A percentile compares a stretch with the other conserved stretches of the same genome.
These are phyloP conservation scores for Phytophthora pseudosyringae DNA, from an alignment of 352 stramenopile species.

Conservation along the genomic window DNA sequence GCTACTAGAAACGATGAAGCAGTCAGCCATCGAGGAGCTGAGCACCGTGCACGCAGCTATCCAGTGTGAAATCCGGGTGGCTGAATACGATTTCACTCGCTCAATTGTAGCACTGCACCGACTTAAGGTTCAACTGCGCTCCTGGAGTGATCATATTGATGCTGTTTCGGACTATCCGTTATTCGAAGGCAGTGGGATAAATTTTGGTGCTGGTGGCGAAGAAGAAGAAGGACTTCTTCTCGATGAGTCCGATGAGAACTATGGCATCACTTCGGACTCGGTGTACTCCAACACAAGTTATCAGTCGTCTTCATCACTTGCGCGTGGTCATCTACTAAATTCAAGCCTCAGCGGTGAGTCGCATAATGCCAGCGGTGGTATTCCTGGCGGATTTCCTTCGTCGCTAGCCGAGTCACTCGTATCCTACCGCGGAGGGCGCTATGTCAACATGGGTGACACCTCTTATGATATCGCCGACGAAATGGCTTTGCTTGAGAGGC, in stretches of 20 bases:
- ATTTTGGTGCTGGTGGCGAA: conserved; percentile 49
- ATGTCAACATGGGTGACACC: conserved; percentile 36
- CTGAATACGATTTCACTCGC: conserved; percentile 81
- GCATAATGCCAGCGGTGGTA: conserved; percentile 6
- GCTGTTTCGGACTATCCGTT: conserved; percentile 78
- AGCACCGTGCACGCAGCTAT: conserved; percentile 70
- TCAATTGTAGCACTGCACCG: conserved; percentile 76
- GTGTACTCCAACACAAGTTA: conserved; percentile 72
- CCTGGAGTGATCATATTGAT: conserved; percentile 86
- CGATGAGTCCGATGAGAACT: conserved; percentile 54
- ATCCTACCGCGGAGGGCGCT: conserved; percentile 36
- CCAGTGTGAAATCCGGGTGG: conserved; percentile 68
- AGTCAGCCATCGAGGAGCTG: conserved; percentile 77
- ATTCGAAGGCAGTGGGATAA: conserved; percentile 55
- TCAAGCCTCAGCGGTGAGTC: conserved; percentile 27
- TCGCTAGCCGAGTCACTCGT: conserved; percentile 35
- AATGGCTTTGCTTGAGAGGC: conserved; percentile 34
- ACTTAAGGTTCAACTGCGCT: conserved; percentile 66
- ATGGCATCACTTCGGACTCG: conserved; percentile 64
- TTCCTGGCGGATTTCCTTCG: conserved; percentile 18
- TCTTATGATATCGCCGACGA: conserved; percentile 42
- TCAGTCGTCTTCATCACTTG: conserved; percentile 35
- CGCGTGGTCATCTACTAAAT: conserved; percentile 32
- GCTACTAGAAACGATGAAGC: conserved; percentile 68
- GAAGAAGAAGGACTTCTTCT: conserved; percentile 43